Evolutionary conservation across 768 basidiomycete genomes (phyloP).

Genomic region (Rhizopogon roseolus): DNA sequence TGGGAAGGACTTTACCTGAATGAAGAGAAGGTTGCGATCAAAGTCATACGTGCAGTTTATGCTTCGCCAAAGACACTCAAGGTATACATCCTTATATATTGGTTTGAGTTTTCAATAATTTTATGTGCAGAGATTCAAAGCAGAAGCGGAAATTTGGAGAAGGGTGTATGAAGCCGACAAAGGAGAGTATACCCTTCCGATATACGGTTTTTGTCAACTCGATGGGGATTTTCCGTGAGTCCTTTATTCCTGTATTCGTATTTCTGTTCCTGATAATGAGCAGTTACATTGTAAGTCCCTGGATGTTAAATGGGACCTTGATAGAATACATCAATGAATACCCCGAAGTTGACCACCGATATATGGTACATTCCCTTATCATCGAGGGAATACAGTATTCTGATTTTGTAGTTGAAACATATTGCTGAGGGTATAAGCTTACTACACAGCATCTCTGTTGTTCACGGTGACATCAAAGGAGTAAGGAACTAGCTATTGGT

Average conservation of each 20-base stretch:
- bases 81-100: constrained; percentile 17
- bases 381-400: background rate
- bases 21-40: constrained; percentile 53
- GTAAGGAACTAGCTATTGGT: constrained; percentile 20
- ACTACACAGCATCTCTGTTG: constrained; percentile 50
- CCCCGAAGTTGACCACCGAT: constrained; percentile 37
- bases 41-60: constrained; percentile 47
- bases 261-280: constrained; percentile 3
- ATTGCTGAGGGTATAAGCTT: constrained; percentile 43
- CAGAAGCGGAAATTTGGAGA: constrained; percentile 52
- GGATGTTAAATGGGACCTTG: constrained; percentile 49
- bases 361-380: constrained; percentile 28
- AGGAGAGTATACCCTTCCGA: constrained; percentile 49
- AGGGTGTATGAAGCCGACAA: constrained; percentile 48
- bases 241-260: background rate
- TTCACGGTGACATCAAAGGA: constrained; percentile 53
- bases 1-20: constrained; percentile 52
- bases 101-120: background rate
- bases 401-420: constrained; percentile 34
- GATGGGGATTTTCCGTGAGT: constrained; percentile 54
- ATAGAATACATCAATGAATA: constrained; percentile 39
- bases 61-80: constrained; percentile 40
- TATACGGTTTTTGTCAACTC: constrained; percentile 51
- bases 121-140: constrained; percentile 38
- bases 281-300: constrained; percentile 56